Conservation (phyloP, 2,329 filamentous ascomycete genomes). For the Diaporthe amygdali region DNA sequence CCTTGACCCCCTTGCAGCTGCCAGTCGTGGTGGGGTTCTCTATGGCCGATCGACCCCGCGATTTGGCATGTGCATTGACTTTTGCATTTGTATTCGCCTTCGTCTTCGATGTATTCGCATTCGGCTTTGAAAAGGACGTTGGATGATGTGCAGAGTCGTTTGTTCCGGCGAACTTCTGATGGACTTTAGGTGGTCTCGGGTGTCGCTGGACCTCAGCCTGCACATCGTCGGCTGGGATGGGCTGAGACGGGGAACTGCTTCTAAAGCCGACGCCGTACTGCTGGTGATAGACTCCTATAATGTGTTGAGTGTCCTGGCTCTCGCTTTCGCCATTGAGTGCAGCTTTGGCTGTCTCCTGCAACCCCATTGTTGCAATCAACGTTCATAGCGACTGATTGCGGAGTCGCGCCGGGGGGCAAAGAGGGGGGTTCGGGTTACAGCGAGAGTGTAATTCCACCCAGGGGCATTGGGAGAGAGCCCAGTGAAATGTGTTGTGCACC, state of each 20-base stretch:
- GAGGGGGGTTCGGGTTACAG: background rate
- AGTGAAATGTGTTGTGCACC: background rate
- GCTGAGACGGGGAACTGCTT: conserved; percentile 22
- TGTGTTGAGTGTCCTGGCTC: conserved; percentile 50
- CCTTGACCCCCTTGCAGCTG: conserved; percentile 10
- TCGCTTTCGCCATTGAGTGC: conserved; percentile 39
- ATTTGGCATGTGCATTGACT: background rate
- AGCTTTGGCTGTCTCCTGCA: conserved; percentile 34
- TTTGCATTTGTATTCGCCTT: background rate
- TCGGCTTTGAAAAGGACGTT: background rate
- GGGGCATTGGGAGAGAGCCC: background rate
- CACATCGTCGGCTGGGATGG: background rate
- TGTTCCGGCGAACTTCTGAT: conserved; percentile 4
- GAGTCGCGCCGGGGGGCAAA: background rate
- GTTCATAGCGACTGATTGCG: conserved; percentile 19
- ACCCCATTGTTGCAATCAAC: conserved; percentile 24
- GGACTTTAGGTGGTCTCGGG: conserved; percentile 17
- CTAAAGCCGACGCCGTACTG: conserved; percentile 41
- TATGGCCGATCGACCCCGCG: background rate
- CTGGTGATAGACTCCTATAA: conserved; percentile 43
- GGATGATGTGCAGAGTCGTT: background rate
- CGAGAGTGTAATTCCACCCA: background rate
- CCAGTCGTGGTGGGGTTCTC: conserved; percentile 7
- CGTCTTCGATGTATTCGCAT: background rate
- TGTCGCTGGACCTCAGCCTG: background rate